Conservation (phyloP, 805 yeast genomes). For the Saccharomyces cerevisiae region DNA sequence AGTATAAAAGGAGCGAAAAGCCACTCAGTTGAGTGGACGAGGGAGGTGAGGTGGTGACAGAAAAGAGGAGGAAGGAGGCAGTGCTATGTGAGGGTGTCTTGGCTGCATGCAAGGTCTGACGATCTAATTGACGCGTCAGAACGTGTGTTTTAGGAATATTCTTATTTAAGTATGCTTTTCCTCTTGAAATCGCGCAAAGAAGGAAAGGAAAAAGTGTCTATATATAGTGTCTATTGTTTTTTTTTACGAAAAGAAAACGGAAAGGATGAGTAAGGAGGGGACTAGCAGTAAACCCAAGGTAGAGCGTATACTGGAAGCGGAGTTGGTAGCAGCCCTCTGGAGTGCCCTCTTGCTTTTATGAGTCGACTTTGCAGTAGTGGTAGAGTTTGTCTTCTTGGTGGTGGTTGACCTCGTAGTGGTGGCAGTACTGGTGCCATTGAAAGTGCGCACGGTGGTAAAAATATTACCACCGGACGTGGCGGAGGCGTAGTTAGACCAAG, state of each 20-base stretch:
- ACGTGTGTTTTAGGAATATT: neutral
- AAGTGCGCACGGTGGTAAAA: constrained; percentile 10
- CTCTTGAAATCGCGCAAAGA: neutral
- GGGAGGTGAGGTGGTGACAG: neutral
- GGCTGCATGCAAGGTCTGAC: neutral
- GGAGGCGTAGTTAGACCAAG: constrained; percentile 30
- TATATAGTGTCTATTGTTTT: neutral
- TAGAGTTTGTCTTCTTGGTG: neutral
- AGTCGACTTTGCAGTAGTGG: neutral
- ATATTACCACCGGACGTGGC: constrained; percentile 24
- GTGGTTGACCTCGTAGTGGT: neutral
- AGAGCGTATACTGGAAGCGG: neutral
- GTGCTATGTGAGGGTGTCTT: neutral
- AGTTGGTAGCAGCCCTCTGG: neutral
- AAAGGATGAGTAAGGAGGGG: neutral
- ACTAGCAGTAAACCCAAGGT: neutral
- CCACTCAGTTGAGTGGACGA: neutral
- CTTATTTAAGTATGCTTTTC: neutral
- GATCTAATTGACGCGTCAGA: neutral
- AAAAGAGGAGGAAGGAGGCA: neutral
- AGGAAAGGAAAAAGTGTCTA: neutral
- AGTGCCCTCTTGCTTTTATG: neutral
- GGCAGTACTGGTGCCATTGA: neutral
- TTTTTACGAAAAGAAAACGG: neutral
- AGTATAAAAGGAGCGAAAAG: neutral